Conservation (phyloP, 2,329 filamentous ascomycete genomes). For the Penicillium occitanis region DNA sequence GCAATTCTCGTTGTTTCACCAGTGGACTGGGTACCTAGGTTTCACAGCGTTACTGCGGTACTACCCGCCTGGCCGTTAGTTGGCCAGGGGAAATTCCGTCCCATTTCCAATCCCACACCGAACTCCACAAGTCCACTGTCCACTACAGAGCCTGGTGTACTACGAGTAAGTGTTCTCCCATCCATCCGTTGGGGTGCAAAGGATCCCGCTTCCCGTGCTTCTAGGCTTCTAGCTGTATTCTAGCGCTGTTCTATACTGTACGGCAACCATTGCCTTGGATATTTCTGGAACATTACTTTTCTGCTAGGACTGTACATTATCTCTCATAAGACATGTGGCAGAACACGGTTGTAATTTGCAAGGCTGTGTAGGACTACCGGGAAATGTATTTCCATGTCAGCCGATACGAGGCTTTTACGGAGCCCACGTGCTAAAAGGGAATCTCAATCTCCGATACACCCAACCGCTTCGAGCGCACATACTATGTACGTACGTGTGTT, state of each 20-base stretch:
- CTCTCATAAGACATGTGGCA: background rate
- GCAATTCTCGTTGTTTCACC: conserved; percentile 6
- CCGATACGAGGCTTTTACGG: background rate
- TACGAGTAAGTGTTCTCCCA: background rate
- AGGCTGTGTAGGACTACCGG: background rate
- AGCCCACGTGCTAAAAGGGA: background rate
- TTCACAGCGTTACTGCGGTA: conserved; percentile 17
- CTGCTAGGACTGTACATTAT: background rate
- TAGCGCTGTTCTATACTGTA: conserved; percentile 1
- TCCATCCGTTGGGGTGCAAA: conserved; percentile 6
- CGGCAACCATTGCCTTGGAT: background rate
- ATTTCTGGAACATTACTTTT: background rate
- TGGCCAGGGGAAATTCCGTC: conserved; percentile 6
- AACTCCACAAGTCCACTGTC: conserved; percentile 1
- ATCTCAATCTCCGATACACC: background rate
- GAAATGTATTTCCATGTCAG: background rate
- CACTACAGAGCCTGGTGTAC: background rate
- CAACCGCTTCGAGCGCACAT: background rate
- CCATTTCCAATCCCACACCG: background rate
- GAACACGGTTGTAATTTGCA: background rate
- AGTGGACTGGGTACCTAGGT: background rate
- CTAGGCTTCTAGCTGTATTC: conserved; percentile 3
- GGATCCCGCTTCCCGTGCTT: background rate
- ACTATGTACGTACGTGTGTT: background rate
- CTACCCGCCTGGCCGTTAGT: conserved; percentile 15